Percentiles rank a stretch among this genome's conserved stretches.
phyloP scores from a whole-genome alignment of 2,329 filamentous ascomycete genomes.

The Penicillium sp. region DNA sequence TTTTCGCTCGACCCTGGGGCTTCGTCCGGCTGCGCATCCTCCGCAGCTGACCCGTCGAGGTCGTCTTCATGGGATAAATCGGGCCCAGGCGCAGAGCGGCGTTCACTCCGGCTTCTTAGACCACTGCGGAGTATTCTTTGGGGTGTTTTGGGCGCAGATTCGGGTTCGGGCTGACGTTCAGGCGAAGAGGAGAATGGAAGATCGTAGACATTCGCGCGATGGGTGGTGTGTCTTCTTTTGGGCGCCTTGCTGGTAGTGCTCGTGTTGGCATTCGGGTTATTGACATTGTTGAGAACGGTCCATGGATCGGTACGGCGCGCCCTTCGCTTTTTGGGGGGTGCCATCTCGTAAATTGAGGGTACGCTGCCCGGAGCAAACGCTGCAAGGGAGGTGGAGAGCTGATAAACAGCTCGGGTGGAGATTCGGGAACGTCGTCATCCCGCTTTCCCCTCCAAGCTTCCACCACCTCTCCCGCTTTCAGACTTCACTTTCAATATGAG shows the following conservation, averaged over 20 bases:
- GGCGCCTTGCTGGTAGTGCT: background rate
- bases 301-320: conserved; percentile 3
- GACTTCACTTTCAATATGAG: conserved; percentile 18
- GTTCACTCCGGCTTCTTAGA: background rate
- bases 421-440: conserved; percentile 8
- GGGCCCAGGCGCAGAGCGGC: background rate
- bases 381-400: conserved; percentile 1
- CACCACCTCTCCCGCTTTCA: background rate
- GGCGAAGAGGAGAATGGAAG: conserved; percentile 5
- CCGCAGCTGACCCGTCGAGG: background rate
- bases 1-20: background rate
- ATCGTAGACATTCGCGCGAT: conserved; percentile 4
- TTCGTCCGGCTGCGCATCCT: background rate
- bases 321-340: conserved; percentile 5
- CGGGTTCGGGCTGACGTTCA: background rate
- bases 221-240: conserved; percentile 5
- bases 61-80: background rate
- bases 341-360: conserved; percentile 5
- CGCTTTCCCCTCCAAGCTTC: conserved; percentile 11
- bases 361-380: background rate
- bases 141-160: background rate
- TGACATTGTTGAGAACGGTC: conserved; percentile 9
- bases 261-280: background rate
- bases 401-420: conserved; percentile 5
- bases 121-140: background rate